Percentiles rank a stretch among this genome's conserved stretches.
Evolutionary conservation across 1,284 basidiomycete species (phyloP).

Genomic region (Ustilago lituana): DNA sequence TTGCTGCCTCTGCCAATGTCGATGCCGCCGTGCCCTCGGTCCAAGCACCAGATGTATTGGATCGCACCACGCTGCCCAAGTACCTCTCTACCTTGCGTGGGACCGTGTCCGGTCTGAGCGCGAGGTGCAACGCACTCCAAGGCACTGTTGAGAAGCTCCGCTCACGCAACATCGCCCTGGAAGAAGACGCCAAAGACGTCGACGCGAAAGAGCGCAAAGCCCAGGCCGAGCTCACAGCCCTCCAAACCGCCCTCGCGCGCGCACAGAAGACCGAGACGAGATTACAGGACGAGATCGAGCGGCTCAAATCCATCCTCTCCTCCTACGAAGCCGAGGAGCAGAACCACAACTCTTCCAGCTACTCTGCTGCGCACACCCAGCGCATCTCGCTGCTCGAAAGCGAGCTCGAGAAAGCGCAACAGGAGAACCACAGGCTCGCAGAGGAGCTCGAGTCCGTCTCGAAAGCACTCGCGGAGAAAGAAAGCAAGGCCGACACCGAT

Average conservation of each 20-base stretch:
- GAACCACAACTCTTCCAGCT: slow-evolving; percentile 43
- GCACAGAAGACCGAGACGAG: slow-evolving; percentile 15
- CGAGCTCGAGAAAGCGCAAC: slow-evolving; percentile 34
- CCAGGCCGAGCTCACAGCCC: slow-evolving; percentile 52
- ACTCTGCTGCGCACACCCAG: slow-evolving; percentile 58
- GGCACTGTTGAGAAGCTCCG: slow-evolving; percentile 41
- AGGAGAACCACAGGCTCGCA: slow-evolving; percentile 7
- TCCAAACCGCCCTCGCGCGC: slow-evolving; percentile 43
- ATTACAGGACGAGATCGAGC: slow-evolving; percentile 41
- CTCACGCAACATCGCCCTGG: slow-evolving; percentile 30
- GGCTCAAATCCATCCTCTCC: slow-evolving; percentile 48
- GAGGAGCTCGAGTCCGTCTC: slow-evolving; percentile 16
- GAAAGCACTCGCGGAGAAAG: slow-evolving; percentile 7
- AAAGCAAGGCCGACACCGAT: slow-evolving; percentile 18
- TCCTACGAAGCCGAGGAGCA: slow-evolving; percentile 56
- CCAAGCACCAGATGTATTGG: slow-evolving; percentile 18
- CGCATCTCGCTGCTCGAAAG: slow-evolving; percentile 58
- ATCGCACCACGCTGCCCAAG: slow-evolving; percentile 32
- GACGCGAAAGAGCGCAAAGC: slow-evolving; percentile 49
- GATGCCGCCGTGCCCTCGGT: slow-evolving; percentile 14
- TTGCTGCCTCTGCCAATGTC: slow-evolving; percentile 40
- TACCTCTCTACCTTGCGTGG: slow-evolving; percentile 53
- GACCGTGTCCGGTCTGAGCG: slow-evolving; percentile 41
- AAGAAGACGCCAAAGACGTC: slow-evolving; percentile 46
- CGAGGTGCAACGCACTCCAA: slow-evolving; percentile 36